phyloP scores from a whole-genome alignment of 2,329 filamentous ascomycete species.

The Trichoderma harzianum region DNA sequence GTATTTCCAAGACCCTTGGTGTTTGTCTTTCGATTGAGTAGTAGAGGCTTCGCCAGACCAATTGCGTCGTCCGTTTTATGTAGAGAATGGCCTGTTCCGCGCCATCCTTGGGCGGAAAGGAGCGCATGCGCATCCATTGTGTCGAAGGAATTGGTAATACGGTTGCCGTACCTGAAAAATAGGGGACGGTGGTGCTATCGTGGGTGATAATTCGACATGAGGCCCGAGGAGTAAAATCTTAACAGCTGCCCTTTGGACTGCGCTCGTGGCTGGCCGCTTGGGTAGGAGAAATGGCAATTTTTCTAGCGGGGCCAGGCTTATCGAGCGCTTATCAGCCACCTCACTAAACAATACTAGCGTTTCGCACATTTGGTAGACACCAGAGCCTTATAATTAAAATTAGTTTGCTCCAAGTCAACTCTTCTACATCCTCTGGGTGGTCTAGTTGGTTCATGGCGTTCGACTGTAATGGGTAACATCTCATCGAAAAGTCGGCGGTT shows the following conservation, averaged over 20 bases:
- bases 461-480: constrained; percentile 27
- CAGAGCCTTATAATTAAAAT: not conserved
- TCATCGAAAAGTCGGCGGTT: constrained; percentile 30
- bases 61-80: constrained; percentile 69
- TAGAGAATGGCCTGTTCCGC: constrained; percentile 81
- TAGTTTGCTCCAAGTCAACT: not conserved
- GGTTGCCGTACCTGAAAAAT: not conserved
- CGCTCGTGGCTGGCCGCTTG: not conserved
- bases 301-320: constrained; percentile 31
- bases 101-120: constrained; percentile 84
- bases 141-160: not conserved
- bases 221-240: not conserved
- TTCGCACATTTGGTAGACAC: not conserved
- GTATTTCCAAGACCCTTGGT: constrained; percentile 78
- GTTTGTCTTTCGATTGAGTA: constrained; percentile 79
- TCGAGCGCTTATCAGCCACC: constrained; percentile 24
- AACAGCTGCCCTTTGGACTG: not conserved
- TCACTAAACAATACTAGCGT: not conserved
- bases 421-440: constrained; percentile 26
- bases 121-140: constrained; percentile 81
- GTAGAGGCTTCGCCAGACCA: constrained; percentile 78
- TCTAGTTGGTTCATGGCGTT: constrained; percentile 32
- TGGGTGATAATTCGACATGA: not conserved
- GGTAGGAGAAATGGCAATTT: constrained; percentile 19
- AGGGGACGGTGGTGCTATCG: not conserved